Percentiles rank a stretch among this genome's conserved stretches.
Conservation (phyloP, 148 eudicot genomes). For the Fagopyrum tataricum region DNA sequence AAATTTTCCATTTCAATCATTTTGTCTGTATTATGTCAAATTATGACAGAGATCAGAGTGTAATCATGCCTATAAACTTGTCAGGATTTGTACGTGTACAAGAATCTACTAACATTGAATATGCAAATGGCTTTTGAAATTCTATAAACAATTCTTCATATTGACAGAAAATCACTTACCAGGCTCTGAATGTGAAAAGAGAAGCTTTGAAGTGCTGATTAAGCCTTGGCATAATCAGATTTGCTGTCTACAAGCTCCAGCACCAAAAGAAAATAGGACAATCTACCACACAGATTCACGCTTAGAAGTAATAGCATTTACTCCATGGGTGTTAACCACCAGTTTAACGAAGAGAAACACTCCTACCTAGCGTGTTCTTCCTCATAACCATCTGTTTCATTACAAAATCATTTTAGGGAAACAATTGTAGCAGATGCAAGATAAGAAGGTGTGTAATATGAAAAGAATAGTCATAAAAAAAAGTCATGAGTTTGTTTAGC, state of each 20-base stretch:
- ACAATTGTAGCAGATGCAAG: background rate
- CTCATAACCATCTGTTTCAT: background rate
- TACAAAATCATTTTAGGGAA: background rate
- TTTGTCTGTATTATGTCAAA: no score
- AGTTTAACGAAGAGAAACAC: background rate
- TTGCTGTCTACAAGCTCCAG: slow-evolving; percentile 2
- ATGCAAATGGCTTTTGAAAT: background rate
- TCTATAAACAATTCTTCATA: no score
- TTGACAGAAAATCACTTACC: background rate
- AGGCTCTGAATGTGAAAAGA: background rate
- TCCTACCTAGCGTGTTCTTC: slow-evolving; percentile 1
- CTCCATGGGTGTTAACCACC: background rate
- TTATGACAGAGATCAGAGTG: no score
- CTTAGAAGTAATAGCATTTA: background rate
- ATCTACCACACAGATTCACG: background rate
- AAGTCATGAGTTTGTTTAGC: background rate
- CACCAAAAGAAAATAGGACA: background rate
- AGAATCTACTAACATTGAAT: background rate
- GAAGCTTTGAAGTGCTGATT: background rate
- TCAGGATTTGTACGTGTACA: no score
- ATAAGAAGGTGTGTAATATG: background rate
- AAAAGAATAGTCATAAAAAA: background rate
- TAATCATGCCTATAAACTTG: no score
- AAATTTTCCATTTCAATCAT: no score
- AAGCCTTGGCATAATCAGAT: background rate